These are phyloP conservation scores for Escovopsis sp. DNA, from an alignment of 2,329 filamentous ascomycete species.

Conservation along the genomic window DNA sequence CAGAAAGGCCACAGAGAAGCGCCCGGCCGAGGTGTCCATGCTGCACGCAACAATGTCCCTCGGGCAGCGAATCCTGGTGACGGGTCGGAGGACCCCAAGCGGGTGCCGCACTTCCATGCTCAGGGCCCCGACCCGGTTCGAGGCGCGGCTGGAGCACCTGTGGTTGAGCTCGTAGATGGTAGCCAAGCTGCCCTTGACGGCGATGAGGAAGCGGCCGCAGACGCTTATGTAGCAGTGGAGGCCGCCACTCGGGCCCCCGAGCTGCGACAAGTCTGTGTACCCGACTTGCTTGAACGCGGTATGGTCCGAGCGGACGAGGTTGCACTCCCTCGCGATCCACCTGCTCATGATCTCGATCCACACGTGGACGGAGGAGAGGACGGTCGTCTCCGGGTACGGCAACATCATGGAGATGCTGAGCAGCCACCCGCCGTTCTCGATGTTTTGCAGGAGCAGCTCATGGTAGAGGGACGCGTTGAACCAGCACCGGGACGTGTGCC, in stretches of 20 bases:
- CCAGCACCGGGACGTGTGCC: slow-evolving; percentile 45
- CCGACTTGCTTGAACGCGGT: slow-evolving; percentile 19
- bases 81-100: slow-evolving; percentile 21
- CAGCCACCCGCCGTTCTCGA: slow-evolving; percentile 41
- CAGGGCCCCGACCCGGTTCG: slow-evolving; percentile 13
- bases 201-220: slow-evolving; percentile 43
- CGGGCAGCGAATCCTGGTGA: slow-evolving; percentile 42
- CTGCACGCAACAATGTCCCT: slow-evolving; percentile 41
- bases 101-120: slow-evolving; percentile 10
- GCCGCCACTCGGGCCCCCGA: slow-evolving; percentile 12
- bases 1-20: slow-evolving; percentile 41
- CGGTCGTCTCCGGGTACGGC: slow-evolving; percentile 8
- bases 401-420: slow-evolving; percentile 17
- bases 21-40: slow-evolving; percentile 45
- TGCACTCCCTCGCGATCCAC: slow-evolving; percentile 26
- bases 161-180: slow-evolving; percentile 36
- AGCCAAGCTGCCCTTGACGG: slow-evolving; percentile 37
- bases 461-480: slow-evolving; percentile 41
- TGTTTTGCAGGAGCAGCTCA: slow-evolving; percentile 34
- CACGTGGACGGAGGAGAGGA: slow-evolving; percentile 6
- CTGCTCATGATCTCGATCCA: slow-evolving; percentile 25
- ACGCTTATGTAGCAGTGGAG: slow-evolving; percentile 36
- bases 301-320: slow-evolving; percentile 7
- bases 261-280: slow-evolving; percentile 19
- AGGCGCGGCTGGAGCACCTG: slow-evolving; percentile 17